Base-by-base conservation (phyloP, 108 stramenopile genomes). In the Nitzschia inconspicua region DNA sequence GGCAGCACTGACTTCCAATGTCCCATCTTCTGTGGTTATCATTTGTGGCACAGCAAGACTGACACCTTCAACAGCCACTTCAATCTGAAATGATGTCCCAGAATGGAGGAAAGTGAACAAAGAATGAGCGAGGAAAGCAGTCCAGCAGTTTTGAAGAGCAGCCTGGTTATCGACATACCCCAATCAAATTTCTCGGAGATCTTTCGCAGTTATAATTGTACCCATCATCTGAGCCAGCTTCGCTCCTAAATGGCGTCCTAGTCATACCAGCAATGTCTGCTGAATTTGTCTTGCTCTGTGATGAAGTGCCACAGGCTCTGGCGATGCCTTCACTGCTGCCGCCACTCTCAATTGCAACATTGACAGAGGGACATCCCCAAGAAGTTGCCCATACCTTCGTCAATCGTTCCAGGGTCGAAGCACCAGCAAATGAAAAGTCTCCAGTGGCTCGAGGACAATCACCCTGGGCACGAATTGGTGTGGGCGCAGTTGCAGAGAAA, bases 221-320 rank as follows among this genome's bases (percentile, higher is more conserved):
- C 7, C 53, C 63, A 41, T 65, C 37, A 5, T 37, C 27, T 26
- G 44, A 55, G 18, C 0, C 32, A 29, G 63, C 63, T 46, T 65
- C 50, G 16, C 19, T 10, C 1, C 2, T 19, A 31, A 25, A 35
- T 6, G 44, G 42, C 1, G 27, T 7, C 4, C 63, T 20, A 9
- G 37, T 22, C 63, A 65, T 65, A 8, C 54, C 39, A 16, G 30
- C 63, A 52, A 65, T 18, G 32, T 56, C 55, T 8, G 55, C 53
- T 8, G 63, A 31, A n/a, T n/a, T n/a, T n/a, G 9, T 40, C 37
- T 34, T 34, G 11, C 2, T 24, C 20, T n/a, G 26, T 25, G 19
- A n/a, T n/a, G 43, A 44, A 3, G 35, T 65, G 6, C 40, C 63
- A 57, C 63, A 65, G 2, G 42, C 63, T 13, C 63, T 34, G 23